Evolutionary conservation across 495 filamentous ascomycete genomes (phyloP).

Genomic region (Penicillium manginii): DNA sequence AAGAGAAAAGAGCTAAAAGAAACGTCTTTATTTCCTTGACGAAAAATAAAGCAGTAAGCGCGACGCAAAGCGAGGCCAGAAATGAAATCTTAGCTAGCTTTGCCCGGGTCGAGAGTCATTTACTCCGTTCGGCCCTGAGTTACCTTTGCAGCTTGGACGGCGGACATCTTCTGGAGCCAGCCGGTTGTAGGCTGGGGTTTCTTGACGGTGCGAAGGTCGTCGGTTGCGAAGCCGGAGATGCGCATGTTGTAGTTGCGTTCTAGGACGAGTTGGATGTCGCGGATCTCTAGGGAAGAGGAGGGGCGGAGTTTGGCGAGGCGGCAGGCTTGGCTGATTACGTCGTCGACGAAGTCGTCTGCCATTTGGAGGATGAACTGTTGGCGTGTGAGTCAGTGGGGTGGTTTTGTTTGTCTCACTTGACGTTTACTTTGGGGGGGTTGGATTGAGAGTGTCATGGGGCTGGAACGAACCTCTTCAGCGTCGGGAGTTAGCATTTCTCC

Average conservation of each 20-base stretch:
- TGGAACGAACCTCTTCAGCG: slow-evolving; percentile 80
- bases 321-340: slow-evolving; percentile 83
- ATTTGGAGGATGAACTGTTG: slow-evolving; percentile 79
- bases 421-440: not conserved
- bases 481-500: slow-evolving; percentile 79
- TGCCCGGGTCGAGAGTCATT: not conserved
- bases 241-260: slow-evolving; percentile 98
- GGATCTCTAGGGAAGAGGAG: slow-evolving; percentile 86
- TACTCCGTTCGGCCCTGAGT: slow-evolving; percentile 52
- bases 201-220: slow-evolving; percentile 90
- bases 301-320: slow-evolving; percentile 89
- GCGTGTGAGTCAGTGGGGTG: slow-evolving; percentile 14
- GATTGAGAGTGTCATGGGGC: not conserved
- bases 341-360: slow-evolving; percentile 93
- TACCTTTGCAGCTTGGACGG: slow-evolving; percentile 88
- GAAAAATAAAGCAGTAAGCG: not conserved
- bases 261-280: slow-evolving; percentile 91
- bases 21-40: not conserved
- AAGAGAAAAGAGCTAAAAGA: not conserved
- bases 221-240: slow-evolving; percentile 89
- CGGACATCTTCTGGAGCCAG: slow-evolving; percentile 96
- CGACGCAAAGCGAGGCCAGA: not conserved
- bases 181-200: slow-evolving; percentile 83
- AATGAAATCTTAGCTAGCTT: not conserved
- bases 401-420: not conserved